phyloP scores from a whole-genome alignment of 192 early-diverging fungal species.

The Podila clonocystis region DNA sequence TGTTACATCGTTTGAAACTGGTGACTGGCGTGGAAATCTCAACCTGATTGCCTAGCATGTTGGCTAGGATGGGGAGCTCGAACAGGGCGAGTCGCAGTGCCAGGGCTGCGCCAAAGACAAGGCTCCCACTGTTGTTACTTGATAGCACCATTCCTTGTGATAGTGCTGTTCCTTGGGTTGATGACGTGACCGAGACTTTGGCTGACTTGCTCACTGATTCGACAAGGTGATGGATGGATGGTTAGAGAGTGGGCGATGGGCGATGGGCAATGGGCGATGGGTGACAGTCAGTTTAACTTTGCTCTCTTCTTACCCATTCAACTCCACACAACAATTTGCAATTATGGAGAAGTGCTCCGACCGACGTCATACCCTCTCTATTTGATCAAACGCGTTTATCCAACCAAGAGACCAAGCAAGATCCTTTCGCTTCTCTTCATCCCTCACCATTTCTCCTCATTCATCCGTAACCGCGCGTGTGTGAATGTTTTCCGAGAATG shows the following conservation, averaged over 20 bases:
- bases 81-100: constrained; percentile 56
- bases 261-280: too few species aligned
- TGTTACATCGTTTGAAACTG: constrained; percentile 81
- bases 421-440: neutral
- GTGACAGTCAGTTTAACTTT: too few species aligned
- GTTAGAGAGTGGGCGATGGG: too few species aligned
- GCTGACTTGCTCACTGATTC: too few species aligned
- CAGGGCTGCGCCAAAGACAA: constrained; percentile 49
- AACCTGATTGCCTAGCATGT: constrained; percentile 62
- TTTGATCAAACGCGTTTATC: neutral
- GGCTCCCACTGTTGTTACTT: neutral
- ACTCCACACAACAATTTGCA: too few species aligned
- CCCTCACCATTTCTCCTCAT: constrained; percentile 3
- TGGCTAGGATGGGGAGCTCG: constrained; percentile 56
- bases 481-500: constrained; percentile 8
- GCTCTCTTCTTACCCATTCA: too few species aligned
- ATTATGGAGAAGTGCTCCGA: too few species aligned
- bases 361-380: too few species aligned
- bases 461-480: neutral
- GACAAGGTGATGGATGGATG: too few species aligned
- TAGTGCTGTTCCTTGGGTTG: neutral
- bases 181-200: too few species aligned
- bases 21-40: constrained; percentile 91
- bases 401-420: too few species aligned
- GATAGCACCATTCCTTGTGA: neutral